Percentiles rank a stretch among this genome's conserved stretches.
These are phyloP conservation scores for Colletotrichum sp. DNA, from an alignment of 2,329 filamentous ascomycete genomes.

Conservation along the genomic window DNA sequence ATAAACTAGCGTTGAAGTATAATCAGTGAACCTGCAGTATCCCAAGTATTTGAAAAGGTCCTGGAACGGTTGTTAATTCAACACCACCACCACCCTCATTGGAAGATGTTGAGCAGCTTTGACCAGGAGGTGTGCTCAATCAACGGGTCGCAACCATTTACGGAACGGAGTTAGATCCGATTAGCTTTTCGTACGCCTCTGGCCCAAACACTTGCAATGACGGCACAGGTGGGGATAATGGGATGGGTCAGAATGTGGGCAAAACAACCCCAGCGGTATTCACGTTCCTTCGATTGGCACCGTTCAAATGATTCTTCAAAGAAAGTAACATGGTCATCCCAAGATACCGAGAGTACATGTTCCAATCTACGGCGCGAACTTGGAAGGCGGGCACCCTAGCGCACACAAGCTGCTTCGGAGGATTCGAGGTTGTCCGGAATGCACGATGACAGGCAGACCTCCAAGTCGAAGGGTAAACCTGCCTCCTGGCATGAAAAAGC, in stretches of 20 bases:
- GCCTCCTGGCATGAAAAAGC: neutral
- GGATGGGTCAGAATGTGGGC: neutral
- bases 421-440: neutral
- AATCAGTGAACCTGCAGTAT: too few relatives aligned
- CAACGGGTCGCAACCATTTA: neutral
- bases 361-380: neutral
- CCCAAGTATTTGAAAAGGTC: too few relatives aligned
- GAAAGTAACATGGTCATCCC: neutral
- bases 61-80: too few relatives aligned
- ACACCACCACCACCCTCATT: too few relatives aligned
- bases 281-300: too few relatives aligned
- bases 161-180: neutral
- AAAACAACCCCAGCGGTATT: neutral
- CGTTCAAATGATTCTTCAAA: neutral
- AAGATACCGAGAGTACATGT: neutral
- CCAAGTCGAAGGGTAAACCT: neutral
- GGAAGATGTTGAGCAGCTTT: too few relatives aligned
- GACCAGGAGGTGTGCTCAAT: too few relatives aligned
- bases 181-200: neutral
- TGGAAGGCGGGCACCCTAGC: neutral
- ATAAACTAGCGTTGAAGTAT: too few relatives aligned
- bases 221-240: neutral
- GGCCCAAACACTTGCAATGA: neutral
- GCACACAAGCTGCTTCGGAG: neutral
- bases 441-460: neutral